These are phyloP conservation scores for Cronartium quercuum DNA, from an alignment of 1,284 basidiomycete genomes.

Conservation along the genomic window DNA sequence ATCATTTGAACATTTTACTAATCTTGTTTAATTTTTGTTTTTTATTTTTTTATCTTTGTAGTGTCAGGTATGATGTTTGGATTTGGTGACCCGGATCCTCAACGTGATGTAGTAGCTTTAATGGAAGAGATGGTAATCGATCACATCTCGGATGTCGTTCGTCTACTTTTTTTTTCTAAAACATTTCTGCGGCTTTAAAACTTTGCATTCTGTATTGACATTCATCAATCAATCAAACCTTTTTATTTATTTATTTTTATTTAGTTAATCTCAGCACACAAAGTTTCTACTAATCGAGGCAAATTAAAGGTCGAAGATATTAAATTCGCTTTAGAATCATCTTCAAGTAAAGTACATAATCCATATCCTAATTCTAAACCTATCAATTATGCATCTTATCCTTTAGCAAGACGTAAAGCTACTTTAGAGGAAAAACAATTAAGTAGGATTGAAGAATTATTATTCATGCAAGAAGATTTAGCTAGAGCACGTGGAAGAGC, in stretches of 20 bases:
- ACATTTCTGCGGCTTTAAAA: too few species aligned
- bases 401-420: slow-evolving; percentile 16
- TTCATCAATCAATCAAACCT: too few species aligned
- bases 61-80: slow-evolving; percentile 36
- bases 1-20: background rate
- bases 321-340: slow-evolving; percentile 16
- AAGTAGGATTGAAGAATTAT: slow-evolving; percentile 32
- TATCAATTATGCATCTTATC: slow-evolving; percentile 12
- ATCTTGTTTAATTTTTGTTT: background rate
- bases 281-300: slow-evolving; percentile 27
- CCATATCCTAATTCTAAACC: background rate
- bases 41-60: background rate
- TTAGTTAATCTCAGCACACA: slow-evolving; percentile 30
- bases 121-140: slow-evolving; percentile 39
- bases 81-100: slow-evolving; percentile 36
- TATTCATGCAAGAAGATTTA: slow-evolving; percentile 38
- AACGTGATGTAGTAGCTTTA: slow-evolving; percentile 21
- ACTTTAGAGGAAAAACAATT: slow-evolving; percentile 32
- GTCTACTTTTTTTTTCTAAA: slow-evolving; percentile 7
- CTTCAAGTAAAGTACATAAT: slow-evolving; percentile 24
- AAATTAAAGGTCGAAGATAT: slow-evolving; percentile 38
- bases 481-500: slow-evolving; percentile 26
- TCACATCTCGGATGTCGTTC: slow-evolving; percentile 31
- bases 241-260: background rate
- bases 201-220: too few species aligned